Evolutionary conservation across 2,329 filamentous ascomycete species (phyloP).

Genomic region (Alternaria metachromatica): DNA sequence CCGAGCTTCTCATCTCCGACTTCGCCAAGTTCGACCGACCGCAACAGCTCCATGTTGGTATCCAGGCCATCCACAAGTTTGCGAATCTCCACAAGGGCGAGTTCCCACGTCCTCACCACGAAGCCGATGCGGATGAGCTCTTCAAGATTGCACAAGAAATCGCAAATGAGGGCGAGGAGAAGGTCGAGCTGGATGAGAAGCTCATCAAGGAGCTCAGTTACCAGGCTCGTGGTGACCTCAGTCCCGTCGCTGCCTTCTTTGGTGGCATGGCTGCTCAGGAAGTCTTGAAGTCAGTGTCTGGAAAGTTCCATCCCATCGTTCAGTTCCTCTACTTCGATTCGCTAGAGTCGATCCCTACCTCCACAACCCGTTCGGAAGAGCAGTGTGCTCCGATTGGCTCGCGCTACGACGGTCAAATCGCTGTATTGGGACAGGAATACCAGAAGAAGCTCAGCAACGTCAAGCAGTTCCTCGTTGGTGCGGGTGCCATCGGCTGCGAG

Average conservation of each 20-base stretch:
- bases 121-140: constrained; percentile 80
- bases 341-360: constrained; percentile 88
- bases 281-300: constrained; percentile 93
- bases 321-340: constrained; percentile 99
- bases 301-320: constrained; percentile 94
- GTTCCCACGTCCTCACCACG: constrained; percentile 82
- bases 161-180: constrained; percentile 69
- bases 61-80: constrained; percentile 91
- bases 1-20: constrained; percentile 89
- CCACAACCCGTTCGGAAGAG: constrained; percentile 78
- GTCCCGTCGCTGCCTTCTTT: constrained; percentile 92
- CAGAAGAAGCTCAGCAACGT: constrained; percentile 92
- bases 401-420: constrained; percentile 96
- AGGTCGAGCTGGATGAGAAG: constrained; percentile 88
- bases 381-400: constrained; percentile 83
- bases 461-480: constrained; percentile 92
- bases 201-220: constrained; percentile 91
- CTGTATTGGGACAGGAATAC: constrained; percentile 90
- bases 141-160: constrained; percentile 77
- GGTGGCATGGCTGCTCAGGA: constrained; percentile 94
- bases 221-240: constrained; percentile 89
- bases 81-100: constrained; percentile 72
- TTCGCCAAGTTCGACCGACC: constrained; percentile 98
- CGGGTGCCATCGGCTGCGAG: constrained; percentile 96
- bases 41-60: constrained; percentile 86